Conservation (phyloP, 768 basidiomycete genomes). For the Omphalotus guepiniiformis region DNA sequence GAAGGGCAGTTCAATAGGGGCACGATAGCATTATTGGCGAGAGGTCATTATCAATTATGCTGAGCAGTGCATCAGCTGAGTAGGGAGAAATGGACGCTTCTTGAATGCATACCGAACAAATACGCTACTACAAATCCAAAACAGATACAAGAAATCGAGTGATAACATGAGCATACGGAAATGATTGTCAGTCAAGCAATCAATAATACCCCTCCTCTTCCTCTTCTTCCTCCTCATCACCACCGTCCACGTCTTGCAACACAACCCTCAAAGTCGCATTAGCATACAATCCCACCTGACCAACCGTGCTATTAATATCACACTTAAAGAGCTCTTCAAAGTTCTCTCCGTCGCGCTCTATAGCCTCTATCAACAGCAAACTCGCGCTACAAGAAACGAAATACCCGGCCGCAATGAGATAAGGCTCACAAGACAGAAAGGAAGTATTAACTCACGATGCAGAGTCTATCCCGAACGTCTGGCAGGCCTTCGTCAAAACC, state of each 20-base stretch:
- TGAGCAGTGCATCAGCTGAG: too few relatives aligned
- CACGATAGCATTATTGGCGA: too few relatives aligned
- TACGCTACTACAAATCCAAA: too few relatives aligned
- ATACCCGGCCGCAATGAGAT: background rate
- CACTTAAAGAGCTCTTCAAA: constrained; percentile 1
- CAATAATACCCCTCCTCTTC: background rate
- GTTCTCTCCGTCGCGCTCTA: background rate
- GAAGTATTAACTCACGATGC: background rate
- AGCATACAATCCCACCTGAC: background rate
- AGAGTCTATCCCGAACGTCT: constrained; percentile 1
- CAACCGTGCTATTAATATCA: constrained; percentile 1
- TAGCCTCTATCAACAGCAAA: background rate
- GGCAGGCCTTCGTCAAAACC: constrained; percentile 3
- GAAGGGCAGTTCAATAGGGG: too few relatives aligned
- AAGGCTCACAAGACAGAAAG: background rate
- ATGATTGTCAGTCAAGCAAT: too few relatives aligned
- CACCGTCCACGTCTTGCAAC: too few relatives aligned
- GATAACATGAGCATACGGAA: too few relatives aligned
- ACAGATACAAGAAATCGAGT: too few relatives aligned
- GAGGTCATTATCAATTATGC: too few relatives aligned
- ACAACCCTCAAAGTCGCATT: background rate
- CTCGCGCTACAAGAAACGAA: background rate
- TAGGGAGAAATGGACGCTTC: too few relatives aligned
- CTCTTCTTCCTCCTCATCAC: constrained; percentile 3
- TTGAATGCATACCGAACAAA: too few relatives aligned